phyloP scores from a whole-genome alignment of 1,139 yeast genomes.

The Cylindricascospora bacillispora region DNA sequence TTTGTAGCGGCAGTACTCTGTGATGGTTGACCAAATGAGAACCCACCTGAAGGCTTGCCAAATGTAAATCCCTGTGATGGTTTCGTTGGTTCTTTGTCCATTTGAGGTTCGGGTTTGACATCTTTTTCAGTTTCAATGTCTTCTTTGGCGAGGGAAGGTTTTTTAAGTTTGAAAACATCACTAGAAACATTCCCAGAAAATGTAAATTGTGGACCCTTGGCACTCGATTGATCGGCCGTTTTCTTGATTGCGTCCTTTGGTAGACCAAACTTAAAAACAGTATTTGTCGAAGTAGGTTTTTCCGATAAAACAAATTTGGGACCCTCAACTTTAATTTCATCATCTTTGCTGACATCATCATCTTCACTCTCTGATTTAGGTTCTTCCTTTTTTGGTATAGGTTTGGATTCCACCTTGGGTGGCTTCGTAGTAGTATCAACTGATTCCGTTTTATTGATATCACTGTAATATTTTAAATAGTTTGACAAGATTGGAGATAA shows the following conservation, averaged over 20 bases:
- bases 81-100: slow-evolving; percentile 3
- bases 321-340: slow-evolving; percentile 45
- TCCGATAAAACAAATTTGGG: slow-evolving; percentile 45
- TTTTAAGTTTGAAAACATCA: slow-evolving; percentile 35
- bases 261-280: slow-evolving; percentile 47
- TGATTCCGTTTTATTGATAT: too few relatives aligned
- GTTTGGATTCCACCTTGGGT: slow-evolving; percentile 1
- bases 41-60: slow-evolving; percentile 4
- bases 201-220: slow-evolving; percentile 54
- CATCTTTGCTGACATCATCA: slow-evolving; percentile 27
- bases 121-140: too few relatives aligned
- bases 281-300: slow-evolving; percentile 42
- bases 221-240: slow-evolving; percentile 38
- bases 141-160: slow-evolving; percentile 6
- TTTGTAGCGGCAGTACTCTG: slow-evolving; percentile 5
- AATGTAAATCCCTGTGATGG: slow-evolving; percentile 8
- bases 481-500: slow-evolving; percentile 45
- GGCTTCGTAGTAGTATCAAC: too few relatives aligned
- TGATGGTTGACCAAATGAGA: slow-evolving; percentile 4
- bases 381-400: slow-evolving; percentile 3
- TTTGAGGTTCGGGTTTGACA: slow-evolving; percentile 7
- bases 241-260: slow-evolving; percentile 33
- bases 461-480: too few relatives aligned
- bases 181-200: slow-evolving; percentile 37
- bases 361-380: slow-evolving; percentile 25